Evolutionary conservation across 345 rosid species (phyloP).

Genomic region (Geranium brycei): DNA sequence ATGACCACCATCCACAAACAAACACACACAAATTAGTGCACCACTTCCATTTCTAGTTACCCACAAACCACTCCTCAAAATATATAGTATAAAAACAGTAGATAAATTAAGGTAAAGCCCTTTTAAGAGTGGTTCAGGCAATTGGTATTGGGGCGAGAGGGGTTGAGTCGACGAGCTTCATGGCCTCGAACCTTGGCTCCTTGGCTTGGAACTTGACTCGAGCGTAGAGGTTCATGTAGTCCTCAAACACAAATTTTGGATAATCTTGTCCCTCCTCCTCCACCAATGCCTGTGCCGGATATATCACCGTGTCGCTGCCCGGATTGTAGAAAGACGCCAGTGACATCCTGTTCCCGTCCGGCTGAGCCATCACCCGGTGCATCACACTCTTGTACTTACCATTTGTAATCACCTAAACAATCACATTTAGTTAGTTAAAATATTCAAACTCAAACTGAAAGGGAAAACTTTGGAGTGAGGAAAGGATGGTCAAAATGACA

Average conservation of each 20-base stretch:
- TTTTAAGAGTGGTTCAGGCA: not conserved
- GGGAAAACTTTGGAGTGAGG: too few species aligned
- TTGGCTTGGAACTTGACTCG: conserved; percentile 74
- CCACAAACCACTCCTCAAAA: too few species aligned
- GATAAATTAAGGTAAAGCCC: conserved; percentile 9
- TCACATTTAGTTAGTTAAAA: too few species aligned
- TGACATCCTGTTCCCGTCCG: conserved; percentile 77
- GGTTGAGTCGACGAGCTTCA: conserved; percentile 36
- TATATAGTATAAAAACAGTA: too few species aligned
- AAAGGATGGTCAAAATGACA: too few species aligned
- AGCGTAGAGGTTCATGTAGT: conserved; percentile 77
- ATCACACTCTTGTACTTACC: conserved; percentile 81
- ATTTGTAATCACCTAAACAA: conserved; percentile 60
- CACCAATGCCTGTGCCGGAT: conserved; percentile 52
- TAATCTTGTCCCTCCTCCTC: conserved; percentile 28
- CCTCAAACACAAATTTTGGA: conserved; percentile 76
- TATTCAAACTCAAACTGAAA: too few species aligned
- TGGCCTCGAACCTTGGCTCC: conserved; percentile 75
- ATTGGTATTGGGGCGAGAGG: conserved; percentile 25
- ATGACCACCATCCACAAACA: too few species aligned
- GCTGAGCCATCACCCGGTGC: conserved; percentile 68
- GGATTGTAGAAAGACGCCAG: conserved; percentile 93
- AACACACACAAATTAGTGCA: too few species aligned
- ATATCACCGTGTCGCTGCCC: conserved; percentile 61
- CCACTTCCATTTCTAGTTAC: too few species aligned